phyloP scores from a whole-genome alignment of 495 filamentous ascomycete species.

The Penicillium roqueforti region DNA sequence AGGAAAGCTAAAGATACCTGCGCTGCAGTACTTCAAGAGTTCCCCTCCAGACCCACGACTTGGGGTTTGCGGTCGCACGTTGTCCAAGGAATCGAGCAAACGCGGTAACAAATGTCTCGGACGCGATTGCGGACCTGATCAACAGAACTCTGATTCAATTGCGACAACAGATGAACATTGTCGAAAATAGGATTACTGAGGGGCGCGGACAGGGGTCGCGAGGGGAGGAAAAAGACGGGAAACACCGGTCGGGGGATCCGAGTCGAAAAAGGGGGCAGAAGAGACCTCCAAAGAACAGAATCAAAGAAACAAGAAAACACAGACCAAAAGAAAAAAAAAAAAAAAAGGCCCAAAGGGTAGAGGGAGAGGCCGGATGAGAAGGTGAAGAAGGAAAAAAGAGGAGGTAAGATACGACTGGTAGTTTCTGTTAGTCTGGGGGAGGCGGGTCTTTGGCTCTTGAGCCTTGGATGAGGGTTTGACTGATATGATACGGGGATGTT shows the following conservation, averaged over 20 bases:
- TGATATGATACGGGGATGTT: background rate
- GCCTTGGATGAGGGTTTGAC: slow-evolving; percentile 6
- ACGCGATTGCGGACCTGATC: slow-evolving; percentile 57
- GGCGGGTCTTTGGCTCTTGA: slow-evolving; percentile 15
- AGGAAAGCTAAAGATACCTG: slow-evolving; percentile 35
- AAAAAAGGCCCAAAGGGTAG: slow-evolving; percentile 8
- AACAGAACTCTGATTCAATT: slow-evolving; percentile 57
- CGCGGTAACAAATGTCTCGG: slow-evolving; percentile 55
- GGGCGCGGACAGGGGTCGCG: slow-evolving; percentile 57
- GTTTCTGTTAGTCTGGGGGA: slow-evolving; percentile 25
- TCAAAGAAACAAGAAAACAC: slow-evolving; percentile 12
- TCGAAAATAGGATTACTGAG: slow-evolving; percentile 58
- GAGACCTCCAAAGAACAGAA: slow-evolving; percentile 10
- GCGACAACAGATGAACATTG: slow-evolving; percentile 53
- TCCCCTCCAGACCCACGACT: slow-evolving; percentile 17
- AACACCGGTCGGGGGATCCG: slow-evolving; percentile 18
- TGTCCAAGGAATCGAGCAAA: slow-evolving; percentile 34
- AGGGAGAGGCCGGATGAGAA: slow-evolving; percentile 6
- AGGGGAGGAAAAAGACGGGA: slow-evolving; percentile 53
- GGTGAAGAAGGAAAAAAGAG: slow-evolving; percentile 13
- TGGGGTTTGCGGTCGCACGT: slow-evolving; percentile 18
- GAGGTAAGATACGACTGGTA: slow-evolving; percentile 15
- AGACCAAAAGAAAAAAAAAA: slow-evolving; percentile 10
- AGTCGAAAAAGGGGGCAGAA: slow-evolving; percentile 24
- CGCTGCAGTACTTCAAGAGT: slow-evolving; percentile 24